Percentiles rank a stretch among this genome's conserved stretches.
Conservation (phyloP, 768 basidiomycete species). For the Trametopsis cervina region DNA sequence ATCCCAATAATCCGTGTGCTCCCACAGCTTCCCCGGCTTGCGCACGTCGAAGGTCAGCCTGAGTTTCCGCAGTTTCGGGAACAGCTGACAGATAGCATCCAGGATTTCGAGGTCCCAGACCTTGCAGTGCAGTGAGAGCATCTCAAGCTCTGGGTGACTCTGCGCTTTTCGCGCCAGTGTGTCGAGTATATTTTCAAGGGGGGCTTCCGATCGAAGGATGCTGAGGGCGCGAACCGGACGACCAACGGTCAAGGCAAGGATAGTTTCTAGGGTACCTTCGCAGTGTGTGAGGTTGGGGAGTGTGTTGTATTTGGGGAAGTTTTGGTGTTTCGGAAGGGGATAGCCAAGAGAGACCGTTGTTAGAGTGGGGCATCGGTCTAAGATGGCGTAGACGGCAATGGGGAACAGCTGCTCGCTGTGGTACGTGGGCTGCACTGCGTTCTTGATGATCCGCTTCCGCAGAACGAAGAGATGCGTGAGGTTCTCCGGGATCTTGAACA, state of each 20-base stretch:
- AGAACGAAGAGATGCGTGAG: slow-evolving; percentile 19
- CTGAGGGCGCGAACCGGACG: slow-evolving; percentile 17
- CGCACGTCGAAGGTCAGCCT: slow-evolving; percentile 37
- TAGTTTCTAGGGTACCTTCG: slow-evolving; percentile 10
- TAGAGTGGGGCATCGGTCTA: slow-evolving; percentile 14
- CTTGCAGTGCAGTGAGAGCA: slow-evolving; percentile 27
- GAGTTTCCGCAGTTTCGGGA: slow-evolving; percentile 29
- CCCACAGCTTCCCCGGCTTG: slow-evolving; percentile 11
- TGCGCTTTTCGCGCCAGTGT: slow-evolving; percentile 13
- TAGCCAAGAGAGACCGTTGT: slow-evolving; percentile 12
- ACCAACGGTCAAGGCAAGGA: slow-evolving; percentile 7
- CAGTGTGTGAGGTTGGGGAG: slow-evolving; percentile 11
- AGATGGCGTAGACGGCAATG: slow-evolving; percentile 14
- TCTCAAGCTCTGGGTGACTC: slow-evolving; percentile 25
- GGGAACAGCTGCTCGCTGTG: slow-evolving; percentile 17
- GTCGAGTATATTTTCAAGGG: slow-evolving; percentile 15
- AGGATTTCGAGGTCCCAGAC: slow-evolving; percentile 43
- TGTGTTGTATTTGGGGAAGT: slow-evolving; percentile 8
- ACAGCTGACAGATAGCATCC: slow-evolving; percentile 33
- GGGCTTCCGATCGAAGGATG: slow-evolving; percentile 14
- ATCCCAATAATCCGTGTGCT: slow-evolving; percentile 10
- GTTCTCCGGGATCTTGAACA: slow-evolving; percentile 14
- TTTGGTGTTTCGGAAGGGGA: slow-evolving; percentile 10
- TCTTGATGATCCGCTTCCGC: slow-evolving; percentile 12
- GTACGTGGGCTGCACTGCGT: slow-evolving; percentile 7